These are phyloP conservation scores for Arthrocladium fulminans DNA, from an alignment of 2,329 filamentous ascomycete genomes.

Conservation along the genomic window DNA sequence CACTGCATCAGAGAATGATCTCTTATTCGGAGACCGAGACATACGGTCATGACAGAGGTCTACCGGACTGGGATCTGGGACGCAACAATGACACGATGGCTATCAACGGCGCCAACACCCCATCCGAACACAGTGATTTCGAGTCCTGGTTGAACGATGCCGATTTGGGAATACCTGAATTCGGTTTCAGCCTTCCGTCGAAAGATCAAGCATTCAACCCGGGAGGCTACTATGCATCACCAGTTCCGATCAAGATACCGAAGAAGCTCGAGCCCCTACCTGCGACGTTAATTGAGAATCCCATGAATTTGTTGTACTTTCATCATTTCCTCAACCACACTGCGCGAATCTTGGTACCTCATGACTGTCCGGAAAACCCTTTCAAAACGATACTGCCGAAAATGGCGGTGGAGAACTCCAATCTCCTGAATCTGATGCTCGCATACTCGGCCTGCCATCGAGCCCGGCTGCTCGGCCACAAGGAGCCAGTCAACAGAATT, in stretches of 20 bases:
- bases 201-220: conserved; percentile 48
- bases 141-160: conserved; percentile 22
- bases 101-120: conserved; percentile 42
- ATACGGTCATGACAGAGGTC: conserved; percentile 66
- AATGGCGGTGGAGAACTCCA: conserved; percentile 41
- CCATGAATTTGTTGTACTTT: conserved; percentile 71
- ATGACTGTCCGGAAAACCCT: conserved; percentile 53
- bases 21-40: conserved; percentile 22
- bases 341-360: conserved; percentile 55
- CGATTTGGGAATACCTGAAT: conserved; percentile 29
- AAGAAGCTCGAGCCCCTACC: conserved; percentile 50
- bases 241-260: conserved; percentile 56
- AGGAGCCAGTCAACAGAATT: conserved; percentile 67
- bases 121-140: conserved; percentile 28
- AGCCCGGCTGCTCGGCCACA: conserved; percentile 62
- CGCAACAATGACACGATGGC: conserved; percentile 63
- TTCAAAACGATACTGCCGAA: conserved; percentile 54
- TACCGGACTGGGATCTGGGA: conserved; percentile 59
- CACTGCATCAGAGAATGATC: conserved; percentile 22
- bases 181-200: conserved; percentile 41
- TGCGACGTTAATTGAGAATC: conserved; percentile 54
- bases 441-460: conserved; percentile 80
- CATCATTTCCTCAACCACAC: conserved; percentile 73
- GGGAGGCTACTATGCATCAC: conserved; percentile 60
- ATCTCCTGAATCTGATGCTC: conserved; percentile 66